Evolutionary conservation across 106 monocot genomes (phyloP).

Genomic region (Dioscorea dumetorum): DNA sequence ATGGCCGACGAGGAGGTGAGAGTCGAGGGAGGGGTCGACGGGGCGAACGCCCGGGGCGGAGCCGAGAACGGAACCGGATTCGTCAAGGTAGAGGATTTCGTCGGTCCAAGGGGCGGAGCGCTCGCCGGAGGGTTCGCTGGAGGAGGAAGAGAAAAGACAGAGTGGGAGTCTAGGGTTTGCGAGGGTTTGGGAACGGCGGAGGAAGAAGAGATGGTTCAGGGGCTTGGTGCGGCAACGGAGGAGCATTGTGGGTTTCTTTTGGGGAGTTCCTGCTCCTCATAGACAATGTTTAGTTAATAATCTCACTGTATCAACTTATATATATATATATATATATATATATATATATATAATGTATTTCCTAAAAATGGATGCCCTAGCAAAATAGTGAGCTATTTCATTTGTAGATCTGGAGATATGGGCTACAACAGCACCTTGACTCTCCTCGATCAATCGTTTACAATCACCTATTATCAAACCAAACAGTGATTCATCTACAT

Average conservation of each 20-base stretch:
- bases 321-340: too few relatives aligned
- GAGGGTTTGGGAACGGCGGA: background rate
- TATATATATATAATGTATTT: too few relatives aligned
- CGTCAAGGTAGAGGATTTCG: slow-evolving; percentile 62
- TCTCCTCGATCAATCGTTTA: too few relatives aligned
- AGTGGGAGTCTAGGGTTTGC: background rate
- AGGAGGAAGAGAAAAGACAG: background rate
- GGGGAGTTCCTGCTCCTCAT: too few relatives aligned
- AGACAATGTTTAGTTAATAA: too few relatives aligned
- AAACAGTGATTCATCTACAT: too few relatives aligned
- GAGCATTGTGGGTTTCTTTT: background rate
- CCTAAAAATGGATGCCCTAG: too few relatives aligned
- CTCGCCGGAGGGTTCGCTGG: background rate
- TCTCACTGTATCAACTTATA: too few relatives aligned
- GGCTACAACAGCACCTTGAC: too few relatives aligned
- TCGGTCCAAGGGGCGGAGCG: slow-evolving; percentile 31
- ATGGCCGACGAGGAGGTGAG: slow-evolving; percentile 33
- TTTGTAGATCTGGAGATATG: too few relatives aligned
- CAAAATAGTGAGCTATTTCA: too few relatives aligned
- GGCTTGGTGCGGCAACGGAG: background rate
- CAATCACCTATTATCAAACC: too few relatives aligned
- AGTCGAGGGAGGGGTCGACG: slow-evolving; percentile 25
- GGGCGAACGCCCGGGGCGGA: slow-evolving; percentile 53
- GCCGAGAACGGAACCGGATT: slow-evolving; percentile 46
- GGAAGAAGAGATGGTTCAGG: background rate